Evolutionary conservation across 352 stramenopile species (phyloP), one percentile per base, ranked within the genome.

Genomic region (Globisporangium cystogenes): DNA sequence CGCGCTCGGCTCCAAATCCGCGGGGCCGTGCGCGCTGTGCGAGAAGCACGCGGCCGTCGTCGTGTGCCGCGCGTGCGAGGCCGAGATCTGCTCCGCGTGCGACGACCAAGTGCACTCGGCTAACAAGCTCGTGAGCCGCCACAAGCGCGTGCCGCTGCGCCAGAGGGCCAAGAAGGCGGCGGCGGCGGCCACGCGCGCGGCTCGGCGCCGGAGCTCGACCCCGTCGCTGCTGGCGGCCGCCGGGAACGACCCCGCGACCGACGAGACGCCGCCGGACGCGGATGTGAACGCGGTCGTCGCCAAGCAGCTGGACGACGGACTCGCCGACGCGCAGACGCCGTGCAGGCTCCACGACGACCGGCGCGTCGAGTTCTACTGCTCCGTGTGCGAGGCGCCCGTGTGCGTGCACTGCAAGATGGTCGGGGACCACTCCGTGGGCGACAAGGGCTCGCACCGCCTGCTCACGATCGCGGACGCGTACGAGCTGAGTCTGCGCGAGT

Each of bases 371-470:
- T 90, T 93, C 50, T 93, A 82, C 48, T 93, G 78, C 49, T 65
- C 74, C 0, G 56, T 81, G 24, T 93, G 83, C 43, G 60, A 72
- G 8, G 51, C 72, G 3, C 72, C 78, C 0, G 73, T 91, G 11
- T 93, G 80, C 26, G 78, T 93, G 26, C 76, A 78, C 49, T 91
- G 83, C 67, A 91, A 91, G 64, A 88, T 91, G 78, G 46, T 88
- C 3, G 83, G 83, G 37, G 80, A 91, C 42, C 80, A 91, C 62
- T 87, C 79, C 2, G 74, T 74, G 15, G 82, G 80, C n/a, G 82
- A 90, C 1, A 93, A 89, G 60, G 82, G 82, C 16, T 59, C 65
- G 2, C 80, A 93, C 39, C 74, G 82, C 4, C 42, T 93, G 39
- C 50, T 93, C 2, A 74, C 71, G 4, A 67, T 93, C 33, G 48